Percentiles rank a stretch among this genome's conserved stretches.
Conservation (phyloP, 192 early-diverging fungal genomes). For the Irineochytrium annulatum region DNA sequence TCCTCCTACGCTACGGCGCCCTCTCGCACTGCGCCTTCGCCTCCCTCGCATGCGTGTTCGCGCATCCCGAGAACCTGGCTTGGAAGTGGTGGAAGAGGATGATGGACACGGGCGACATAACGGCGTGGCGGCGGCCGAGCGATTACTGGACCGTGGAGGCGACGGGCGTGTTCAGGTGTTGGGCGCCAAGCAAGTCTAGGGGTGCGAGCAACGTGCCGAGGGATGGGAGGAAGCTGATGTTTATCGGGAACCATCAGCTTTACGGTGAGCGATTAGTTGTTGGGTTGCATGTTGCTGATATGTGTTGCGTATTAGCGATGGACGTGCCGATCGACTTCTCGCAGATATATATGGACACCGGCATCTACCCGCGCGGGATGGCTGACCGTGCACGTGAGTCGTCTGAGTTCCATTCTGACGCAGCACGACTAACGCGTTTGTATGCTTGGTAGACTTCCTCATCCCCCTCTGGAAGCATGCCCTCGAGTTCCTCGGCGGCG, state of each 20-base stretch:
- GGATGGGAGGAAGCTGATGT: conserved; percentile 10
- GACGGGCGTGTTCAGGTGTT: no score
- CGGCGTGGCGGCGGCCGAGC: no score
- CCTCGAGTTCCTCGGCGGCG: conserved; percentile 13
- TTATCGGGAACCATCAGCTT: conserved; percentile 29
- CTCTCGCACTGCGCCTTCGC: no score
- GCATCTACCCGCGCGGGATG: conserved; percentile 22
- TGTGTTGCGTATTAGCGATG: conserved; percentile 2
- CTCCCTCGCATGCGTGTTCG: no score
- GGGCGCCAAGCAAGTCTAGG: no score
- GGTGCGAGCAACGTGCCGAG: neutral
- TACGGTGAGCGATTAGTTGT: neutral
- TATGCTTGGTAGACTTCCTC: conserved; percentile 6
- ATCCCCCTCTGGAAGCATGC: conserved; percentile 25
- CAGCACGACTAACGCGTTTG: neutral
- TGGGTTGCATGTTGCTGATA: neutral
- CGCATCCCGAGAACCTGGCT: no score
- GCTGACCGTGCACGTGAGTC: conserved; percentile 18
- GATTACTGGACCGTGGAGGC: no score
- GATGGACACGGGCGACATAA: no score
- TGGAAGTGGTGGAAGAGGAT: no score
- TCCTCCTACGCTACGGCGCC: no score
- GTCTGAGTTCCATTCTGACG: neutral
- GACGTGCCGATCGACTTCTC: conserved; percentile 17
- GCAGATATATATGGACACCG: conserved; percentile 21